Evolutionary conservation across 2,329 filamentous ascomycete species (phyloP).

Genomic region (Mycogone perniciosa): DNA sequence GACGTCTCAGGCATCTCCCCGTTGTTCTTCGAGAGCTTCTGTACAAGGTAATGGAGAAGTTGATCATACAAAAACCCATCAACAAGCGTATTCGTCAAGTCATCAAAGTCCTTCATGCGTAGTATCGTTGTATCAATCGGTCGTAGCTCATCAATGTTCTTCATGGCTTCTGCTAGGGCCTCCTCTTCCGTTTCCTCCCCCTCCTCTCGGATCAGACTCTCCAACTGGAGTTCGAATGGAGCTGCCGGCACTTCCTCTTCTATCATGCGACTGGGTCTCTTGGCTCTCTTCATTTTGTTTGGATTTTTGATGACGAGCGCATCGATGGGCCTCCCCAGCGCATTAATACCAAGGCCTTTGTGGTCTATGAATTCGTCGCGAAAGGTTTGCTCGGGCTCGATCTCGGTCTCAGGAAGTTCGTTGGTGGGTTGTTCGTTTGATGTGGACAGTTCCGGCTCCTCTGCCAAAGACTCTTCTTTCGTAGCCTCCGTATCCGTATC

Average conservation of each 20-base stretch:
- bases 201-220: slow-evolving; percentile 23
- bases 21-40: not conserved
- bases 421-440: not conserved
- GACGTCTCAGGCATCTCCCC: slow-evolving; percentile 1
- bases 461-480: not conserved
- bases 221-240: slow-evolving; percentile 23
- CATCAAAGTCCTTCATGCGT: slow-evolving; percentile 34
- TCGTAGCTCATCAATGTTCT: slow-evolving; percentile 43
- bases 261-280: slow-evolving; percentile 14
- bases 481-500: not conserved
- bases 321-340: slow-evolving; percentile 32
- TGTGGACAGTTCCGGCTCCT: not conserved
- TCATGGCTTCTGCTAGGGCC: slow-evolving; percentile 30
- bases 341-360: slow-evolving; percentile 25
- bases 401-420: not conserved
- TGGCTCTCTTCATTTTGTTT: slow-evolving; percentile 22
- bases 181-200: slow-evolving; percentile 20
- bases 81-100: slow-evolving; percentile 32
- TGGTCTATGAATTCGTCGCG: slow-evolving; percentile 24
- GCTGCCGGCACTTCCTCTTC: slow-evolving; percentile 14
- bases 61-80: slow-evolving; percentile 43
- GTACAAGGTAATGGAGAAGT: slow-evolving; percentile 36
- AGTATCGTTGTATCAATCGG: slow-evolving; percentile 36
- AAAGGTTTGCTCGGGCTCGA: slow-evolving; percentile 6
- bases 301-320: slow-evolving; percentile 43